A percentile compares a stretch with the other conserved stretches of the same genome.
phyloP scores from a whole-genome alignment of 208 protist genomes.

The Wallacemonas sp. region DNA sequence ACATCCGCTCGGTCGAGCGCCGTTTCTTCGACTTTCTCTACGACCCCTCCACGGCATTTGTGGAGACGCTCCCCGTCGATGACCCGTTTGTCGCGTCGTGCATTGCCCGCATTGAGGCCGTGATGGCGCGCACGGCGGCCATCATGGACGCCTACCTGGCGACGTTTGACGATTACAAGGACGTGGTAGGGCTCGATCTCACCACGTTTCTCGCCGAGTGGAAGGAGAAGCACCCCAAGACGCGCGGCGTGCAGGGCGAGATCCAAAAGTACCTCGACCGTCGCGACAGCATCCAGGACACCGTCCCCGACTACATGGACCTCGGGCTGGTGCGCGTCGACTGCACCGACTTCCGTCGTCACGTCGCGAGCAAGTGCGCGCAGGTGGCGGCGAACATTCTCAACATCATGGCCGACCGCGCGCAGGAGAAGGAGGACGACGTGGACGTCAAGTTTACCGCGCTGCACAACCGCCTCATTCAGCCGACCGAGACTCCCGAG shows the following conservation, averaged over 20 bases:
- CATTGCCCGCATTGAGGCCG: constrained; percentile 48
- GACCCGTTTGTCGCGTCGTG: constrained; percentile 63
- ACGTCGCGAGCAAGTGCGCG: constrained; percentile 78
- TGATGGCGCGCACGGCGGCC: constrained; percentile 46
- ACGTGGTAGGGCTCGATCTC: constrained; percentile 81
- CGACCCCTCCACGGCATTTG: constrained; percentile 73
- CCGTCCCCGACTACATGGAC: constrained; percentile 64
- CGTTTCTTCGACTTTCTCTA: constrained; percentile 92
- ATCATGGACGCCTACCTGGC: constrained; percentile 75
- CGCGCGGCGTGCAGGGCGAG: constrained; percentile 75
- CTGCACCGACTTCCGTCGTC: constrained; percentile 72
- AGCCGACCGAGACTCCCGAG: constrained; percentile 83
- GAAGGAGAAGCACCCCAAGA: constrained; percentile 63
- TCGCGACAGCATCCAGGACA: constrained; percentile 58
- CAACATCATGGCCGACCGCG: constrained; percentile 74
- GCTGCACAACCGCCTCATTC: constrained; percentile 63
- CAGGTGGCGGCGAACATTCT: constrained; percentile 61
- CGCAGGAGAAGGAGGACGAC: constrained; percentile 66
- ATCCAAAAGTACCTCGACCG: constrained; percentile 66
- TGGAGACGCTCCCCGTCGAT: constrained; percentile 48
- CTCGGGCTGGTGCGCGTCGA: constrained; percentile 84
- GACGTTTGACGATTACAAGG: constrained; percentile 68
- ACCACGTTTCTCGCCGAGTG: constrained; percentile 72
- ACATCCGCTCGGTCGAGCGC: constrained; percentile 91
- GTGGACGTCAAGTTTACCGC: constrained; percentile 71